Evolutionary conservation across 768 basidiomycete species (phyloP).

Genomic region (Aureoboletus auriporus): DNA sequence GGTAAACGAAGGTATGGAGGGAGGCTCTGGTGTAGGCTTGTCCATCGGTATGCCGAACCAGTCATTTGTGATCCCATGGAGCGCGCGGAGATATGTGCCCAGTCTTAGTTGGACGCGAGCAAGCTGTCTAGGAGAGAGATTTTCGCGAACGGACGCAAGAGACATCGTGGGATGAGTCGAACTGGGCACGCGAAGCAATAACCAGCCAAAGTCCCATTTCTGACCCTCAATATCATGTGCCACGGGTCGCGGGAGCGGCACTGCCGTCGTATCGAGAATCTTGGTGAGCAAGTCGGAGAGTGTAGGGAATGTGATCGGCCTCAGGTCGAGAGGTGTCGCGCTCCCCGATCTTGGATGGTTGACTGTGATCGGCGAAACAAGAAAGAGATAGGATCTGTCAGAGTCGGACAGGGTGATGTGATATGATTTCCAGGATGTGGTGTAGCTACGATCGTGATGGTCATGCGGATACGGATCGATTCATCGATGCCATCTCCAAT

Average conservation of each 20-base stretch:
- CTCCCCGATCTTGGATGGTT: constrained; percentile 7
- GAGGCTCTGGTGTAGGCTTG: constrained; percentile 28
- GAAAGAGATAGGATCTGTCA: constrained; percentile 25
- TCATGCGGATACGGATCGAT: not conserved
- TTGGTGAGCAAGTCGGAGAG: constrained; percentile 38
- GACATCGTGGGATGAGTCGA: constrained; percentile 29
- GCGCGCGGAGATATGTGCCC: constrained; percentile 54
- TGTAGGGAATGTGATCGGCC: constrained; percentile 28
- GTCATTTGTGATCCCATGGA: constrained; percentile 75
- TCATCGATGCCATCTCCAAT: not conserved
- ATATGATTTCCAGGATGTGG: constrained; percentile 23
- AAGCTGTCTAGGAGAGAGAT: constrained; percentile 35
- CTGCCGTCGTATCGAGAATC: constrained; percentile 41
- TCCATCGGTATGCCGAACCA: constrained; percentile 61
- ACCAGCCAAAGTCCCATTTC: constrained; percentile 22
- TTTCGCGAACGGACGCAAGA: constrained; percentile 35
- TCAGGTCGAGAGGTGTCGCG: not conserved
- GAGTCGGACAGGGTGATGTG: constrained; percentile 23
- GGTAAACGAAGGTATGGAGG: constrained; percentile 17
- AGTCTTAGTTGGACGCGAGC: constrained; percentile 55
- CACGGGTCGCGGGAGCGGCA: constrained; percentile 48
- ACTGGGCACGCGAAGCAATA: constrained; percentile 35
- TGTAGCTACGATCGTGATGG: constrained; percentile 21
- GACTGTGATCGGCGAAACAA: constrained; percentile 14
- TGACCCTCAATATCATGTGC: constrained; percentile 38